phyloP scores from a whole-genome alignment of 257 asterid genomes.

The Solanum bulbocastanum region DNA sequence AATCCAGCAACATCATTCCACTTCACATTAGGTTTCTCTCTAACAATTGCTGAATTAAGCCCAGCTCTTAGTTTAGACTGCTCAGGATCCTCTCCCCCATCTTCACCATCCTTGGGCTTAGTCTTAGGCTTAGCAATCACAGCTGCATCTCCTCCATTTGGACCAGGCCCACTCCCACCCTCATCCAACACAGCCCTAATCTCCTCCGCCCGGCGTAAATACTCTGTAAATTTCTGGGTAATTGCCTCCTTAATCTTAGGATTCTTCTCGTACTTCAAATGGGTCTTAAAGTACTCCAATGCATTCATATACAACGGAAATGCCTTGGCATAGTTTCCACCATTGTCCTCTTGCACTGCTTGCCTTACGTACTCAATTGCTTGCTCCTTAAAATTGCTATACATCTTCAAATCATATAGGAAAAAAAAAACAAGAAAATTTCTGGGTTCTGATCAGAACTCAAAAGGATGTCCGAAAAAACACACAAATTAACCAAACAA shows the following conservation, averaged over 20 bases:
- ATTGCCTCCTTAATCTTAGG: slow-evolving; percentile 94
- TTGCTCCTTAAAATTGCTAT: slow-evolving; percentile 96
- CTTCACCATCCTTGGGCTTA: slow-evolving; percentile 74
- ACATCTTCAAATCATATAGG: slow-evolving; percentile 28
- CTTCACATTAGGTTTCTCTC: slow-evolving; percentile 95
- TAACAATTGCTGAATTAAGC: slow-evolving; percentile 76
- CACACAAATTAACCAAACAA: background rate
- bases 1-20: slow-evolving; percentile 98
- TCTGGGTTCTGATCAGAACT: background rate
- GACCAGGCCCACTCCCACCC: slow-evolving; percentile 85
- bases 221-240: slow-evolving; percentile 90
- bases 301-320: slow-evolving; percentile 95
- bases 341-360: slow-evolving; percentile 90
- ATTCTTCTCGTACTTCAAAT: slow-evolving; percentile 92
- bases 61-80: slow-evolving; percentile 85
- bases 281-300: slow-evolving; percentile 87
- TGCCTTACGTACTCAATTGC: slow-evolving; percentile 91
- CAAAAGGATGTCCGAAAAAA: background rate
- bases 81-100: slow-evolving; percentile 79
- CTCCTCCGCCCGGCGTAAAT: slow-evolving; percentile 97
- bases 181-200: slow-evolving; percentile 84
- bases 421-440: background rate
- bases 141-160: slow-evolving; percentile 77
- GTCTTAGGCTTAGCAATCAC: slow-evolving; percentile 76
- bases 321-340: slow-evolving; percentile 91